Conservation (phyloP, 2,329 filamentous ascomycete genomes). For the Aureobasidium sp. region DNA sequence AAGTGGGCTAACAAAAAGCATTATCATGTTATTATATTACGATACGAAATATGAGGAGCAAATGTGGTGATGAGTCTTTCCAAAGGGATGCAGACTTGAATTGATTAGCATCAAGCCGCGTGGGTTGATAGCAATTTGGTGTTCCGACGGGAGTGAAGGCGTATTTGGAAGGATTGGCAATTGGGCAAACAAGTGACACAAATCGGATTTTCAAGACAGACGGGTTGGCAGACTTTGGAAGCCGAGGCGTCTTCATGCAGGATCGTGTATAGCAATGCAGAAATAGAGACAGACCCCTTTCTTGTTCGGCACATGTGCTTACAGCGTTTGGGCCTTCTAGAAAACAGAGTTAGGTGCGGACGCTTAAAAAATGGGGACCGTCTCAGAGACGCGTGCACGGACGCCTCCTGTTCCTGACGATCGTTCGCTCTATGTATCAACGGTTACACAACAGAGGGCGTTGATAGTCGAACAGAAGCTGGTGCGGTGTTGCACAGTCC, state of each 20-base stretch:
- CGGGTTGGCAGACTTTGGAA: background rate
- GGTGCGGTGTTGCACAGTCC: conserved; percentile 5
- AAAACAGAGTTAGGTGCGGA: conserved; percentile 13
- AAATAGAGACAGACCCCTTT: conserved; percentile 6
- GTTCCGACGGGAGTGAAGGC: background rate
- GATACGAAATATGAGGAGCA: background rate
- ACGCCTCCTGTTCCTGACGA: conserved; percentile 7
- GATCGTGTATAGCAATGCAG: background rate
- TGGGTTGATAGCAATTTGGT: background rate
- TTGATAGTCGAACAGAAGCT: background rate
- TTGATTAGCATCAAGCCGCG: conserved; percentile 2
- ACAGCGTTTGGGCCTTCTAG: conserved; percentile 8
- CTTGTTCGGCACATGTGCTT: conserved; percentile 5
- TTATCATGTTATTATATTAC: conserved; percentile 9
- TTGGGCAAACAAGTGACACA: background rate
- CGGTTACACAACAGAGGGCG: conserved; percentile 5
- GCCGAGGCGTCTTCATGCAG: background rate
- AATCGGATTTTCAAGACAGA: background rate
- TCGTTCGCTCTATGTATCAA: conserved; percentile 8
- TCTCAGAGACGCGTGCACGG: background rate
- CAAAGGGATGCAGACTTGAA: background rate
- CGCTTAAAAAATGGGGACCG: conserved; percentile 11
- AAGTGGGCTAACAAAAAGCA: background rate
- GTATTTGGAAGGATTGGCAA: background rate
- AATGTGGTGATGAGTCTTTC: conserved; percentile 9